Percentiles rank a stretch among this genome's conserved stretches.
These are phyloP conservation scores for Apiospora marii DNA, from an alignment of 2,329 filamentous ascomycete species.

Conservation along the genomic window DNA sequence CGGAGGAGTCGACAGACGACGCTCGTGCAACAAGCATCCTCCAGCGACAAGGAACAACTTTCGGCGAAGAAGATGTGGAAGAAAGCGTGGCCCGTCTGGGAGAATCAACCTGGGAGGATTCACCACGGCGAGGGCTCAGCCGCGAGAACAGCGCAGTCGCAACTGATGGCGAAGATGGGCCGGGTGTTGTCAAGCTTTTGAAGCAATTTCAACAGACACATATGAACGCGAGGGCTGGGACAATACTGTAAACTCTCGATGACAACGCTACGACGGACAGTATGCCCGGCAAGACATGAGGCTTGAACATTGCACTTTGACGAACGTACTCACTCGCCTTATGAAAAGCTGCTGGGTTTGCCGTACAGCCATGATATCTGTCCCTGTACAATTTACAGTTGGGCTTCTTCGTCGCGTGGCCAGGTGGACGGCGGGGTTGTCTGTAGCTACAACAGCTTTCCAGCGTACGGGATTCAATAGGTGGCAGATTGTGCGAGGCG, in stretches of 20 bases:
- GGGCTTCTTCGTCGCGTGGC: neutral
- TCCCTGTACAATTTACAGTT: neutral
- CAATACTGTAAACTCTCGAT: conserved; percentile 16
- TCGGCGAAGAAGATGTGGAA: conserved; percentile 67
- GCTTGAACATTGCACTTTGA: neutral
- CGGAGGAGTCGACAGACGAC: conserved; percentile 63
- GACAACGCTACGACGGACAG: conserved; percentile 4
- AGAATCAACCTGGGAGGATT: conserved; percentile 68
- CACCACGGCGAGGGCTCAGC: conserved; percentile 58
- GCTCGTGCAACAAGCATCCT: conserved; percentile 48
- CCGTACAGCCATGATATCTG: neutral
- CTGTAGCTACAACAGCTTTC: neutral
- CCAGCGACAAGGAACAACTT: conserved; percentile 48
- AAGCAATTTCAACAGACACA: conserved; percentile 64
- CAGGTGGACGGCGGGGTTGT: neutral
- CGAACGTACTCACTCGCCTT: neutral
- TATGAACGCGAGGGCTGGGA: conserved; percentile 23
- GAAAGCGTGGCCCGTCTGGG: conserved; percentile 59
- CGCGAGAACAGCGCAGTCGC: conserved; percentile 58
- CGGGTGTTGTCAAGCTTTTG: conserved; percentile 64
- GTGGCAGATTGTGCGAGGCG: neutral
- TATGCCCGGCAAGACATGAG: neutral
- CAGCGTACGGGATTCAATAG: neutral
- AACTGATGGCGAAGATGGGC: conserved; percentile 55
- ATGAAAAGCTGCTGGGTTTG: neutral